phyloP scores from a whole-genome alignment of 2,329 filamentous ascomycete genomes.

The Cercospora berteroae region DNA sequence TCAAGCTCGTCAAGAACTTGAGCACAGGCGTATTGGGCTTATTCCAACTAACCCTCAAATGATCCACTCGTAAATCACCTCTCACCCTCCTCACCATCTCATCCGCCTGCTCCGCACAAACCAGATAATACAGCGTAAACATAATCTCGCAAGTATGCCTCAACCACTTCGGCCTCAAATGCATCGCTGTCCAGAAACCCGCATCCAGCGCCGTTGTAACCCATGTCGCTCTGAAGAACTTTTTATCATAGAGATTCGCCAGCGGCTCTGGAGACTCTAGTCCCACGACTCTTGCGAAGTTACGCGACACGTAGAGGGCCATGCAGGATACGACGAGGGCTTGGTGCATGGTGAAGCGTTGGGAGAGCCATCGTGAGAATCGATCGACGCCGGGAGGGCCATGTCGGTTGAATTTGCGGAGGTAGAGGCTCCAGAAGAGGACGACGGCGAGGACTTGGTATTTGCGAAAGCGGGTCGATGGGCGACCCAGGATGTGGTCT shows the following conservation, averaged over 20 bases:
- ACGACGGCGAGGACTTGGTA: constrained; percentile 74
- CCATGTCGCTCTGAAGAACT: constrained; percentile 97
- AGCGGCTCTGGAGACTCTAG: constrained; percentile 91
- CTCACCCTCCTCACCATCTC: constrained; percentile 93
- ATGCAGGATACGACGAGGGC: constrained; percentile 82
- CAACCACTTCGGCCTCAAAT: constrained; percentile 74
- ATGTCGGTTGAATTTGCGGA: constrained; percentile 79
- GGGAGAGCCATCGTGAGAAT: constrained; percentile 69
- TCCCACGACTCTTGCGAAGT: constrained; percentile 88
- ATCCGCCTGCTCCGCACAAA: constrained; percentile 90
- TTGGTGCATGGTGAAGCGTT: constrained; percentile 81
- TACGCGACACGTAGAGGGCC: constrained; percentile 85
- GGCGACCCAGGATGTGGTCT: constrained; percentile 29
- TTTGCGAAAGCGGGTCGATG: constrained; percentile 30
- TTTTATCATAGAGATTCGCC: constrained; percentile 86
- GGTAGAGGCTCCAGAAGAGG: constrained; percentile 84
- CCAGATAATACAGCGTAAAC: constrained; percentile 86
- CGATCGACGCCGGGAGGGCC: constrained; percentile 72
- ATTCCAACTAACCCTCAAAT: constrained; percentile 91
- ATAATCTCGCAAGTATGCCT: constrained; percentile 78
- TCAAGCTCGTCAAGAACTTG: constrained; percentile 65
- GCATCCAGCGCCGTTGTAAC: constrained; percentile 91
- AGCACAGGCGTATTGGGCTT: constrained; percentile 89
- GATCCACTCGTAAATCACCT: constrained; percentile 82
- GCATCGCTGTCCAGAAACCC: constrained; percentile 98